Percentiles rank a stretch among this genome's conserved stretches.
Conservation (phyloP, 163 green algal species). For the Prototheca cutis region DNA sequence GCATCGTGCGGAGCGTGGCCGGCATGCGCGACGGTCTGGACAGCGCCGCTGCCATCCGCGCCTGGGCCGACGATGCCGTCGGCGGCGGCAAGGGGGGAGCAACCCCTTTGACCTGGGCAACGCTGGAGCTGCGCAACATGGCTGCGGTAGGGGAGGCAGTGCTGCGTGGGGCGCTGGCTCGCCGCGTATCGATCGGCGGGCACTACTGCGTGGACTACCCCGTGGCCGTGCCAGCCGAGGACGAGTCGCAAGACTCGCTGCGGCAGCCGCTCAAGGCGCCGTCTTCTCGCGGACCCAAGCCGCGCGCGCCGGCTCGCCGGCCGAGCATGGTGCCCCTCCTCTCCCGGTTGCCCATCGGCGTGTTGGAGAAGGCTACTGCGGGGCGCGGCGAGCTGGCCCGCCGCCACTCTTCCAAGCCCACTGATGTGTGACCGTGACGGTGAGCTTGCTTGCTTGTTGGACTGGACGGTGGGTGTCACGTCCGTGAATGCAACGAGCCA, state of each 20-base stretch:
- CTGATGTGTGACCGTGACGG: too few species aligned
- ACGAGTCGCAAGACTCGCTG: not conserved
- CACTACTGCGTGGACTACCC: slow-evolving; percentile 42
- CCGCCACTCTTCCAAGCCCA: not conserved
- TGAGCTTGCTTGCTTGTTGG: too few species aligned
- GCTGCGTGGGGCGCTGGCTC: slow-evolving; percentile 33
- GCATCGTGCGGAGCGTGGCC: slow-evolving; percentile 56
- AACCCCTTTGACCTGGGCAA: too few species aligned
- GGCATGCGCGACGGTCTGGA: slow-evolving; percentile 32
- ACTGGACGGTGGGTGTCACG: too few species aligned
- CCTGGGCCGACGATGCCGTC: slow-evolving; percentile 37
- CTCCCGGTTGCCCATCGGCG: not conserved
- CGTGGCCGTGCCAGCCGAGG: not conserved
- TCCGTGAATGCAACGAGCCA: too few species aligned
- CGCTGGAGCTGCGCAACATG: slow-evolving; percentile 79
- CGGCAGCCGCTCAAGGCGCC: not conserved
- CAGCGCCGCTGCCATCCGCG: slow-evolving; percentile 32
- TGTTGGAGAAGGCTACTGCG: not conserved
- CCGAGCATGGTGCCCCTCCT: not conserved
- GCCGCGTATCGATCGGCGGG: slow-evolving; percentile 32
- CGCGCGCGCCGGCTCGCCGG: too few species aligned
- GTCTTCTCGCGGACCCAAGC: not conserved
- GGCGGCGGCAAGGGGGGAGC: not conserved
- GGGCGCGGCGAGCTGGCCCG: not conserved
- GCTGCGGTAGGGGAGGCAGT: slow-evolving; percentile 49